phyloP scores from a whole-genome alignment of 768 basidiomycete species.

The Panellus pusillus region DNA sequence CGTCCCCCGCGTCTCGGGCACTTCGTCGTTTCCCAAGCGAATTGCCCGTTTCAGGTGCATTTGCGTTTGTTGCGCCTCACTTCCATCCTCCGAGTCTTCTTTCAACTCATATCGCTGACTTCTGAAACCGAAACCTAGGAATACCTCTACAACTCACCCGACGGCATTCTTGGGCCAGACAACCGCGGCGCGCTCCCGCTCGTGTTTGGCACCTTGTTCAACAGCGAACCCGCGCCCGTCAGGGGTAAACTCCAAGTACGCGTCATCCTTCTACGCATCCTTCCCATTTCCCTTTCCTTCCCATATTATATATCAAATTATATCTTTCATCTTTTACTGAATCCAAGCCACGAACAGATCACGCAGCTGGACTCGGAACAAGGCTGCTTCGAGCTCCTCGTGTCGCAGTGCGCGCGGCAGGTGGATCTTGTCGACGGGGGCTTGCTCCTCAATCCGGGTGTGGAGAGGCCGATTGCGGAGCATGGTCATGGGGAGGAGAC shows the following conservation, averaged over 20 bases:
- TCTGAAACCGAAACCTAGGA: slow-evolving; percentile 13
- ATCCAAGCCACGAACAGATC: too few species aligned
- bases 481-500: background rate
- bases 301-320: too few species aligned
- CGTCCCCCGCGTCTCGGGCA: too few species aligned
- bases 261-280: too few species aligned
- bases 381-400: slow-evolving; percentile 21
- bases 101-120: too few species aligned
- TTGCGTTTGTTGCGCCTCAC: too few species aligned
- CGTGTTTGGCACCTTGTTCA: slow-evolving; percentile 28
- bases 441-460: slow-evolving; percentile 5
- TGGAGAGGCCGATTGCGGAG: slow-evolving; percentile 6
- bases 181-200: slow-evolving; percentile 31
- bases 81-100: background rate
- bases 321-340: too few species aligned
- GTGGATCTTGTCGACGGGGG: too few species aligned
- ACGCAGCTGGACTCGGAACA: too few species aligned
- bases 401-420: slow-evolving; percentile 16
- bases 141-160: slow-evolving; percentile 39
- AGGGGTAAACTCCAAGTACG: slow-evolving; percentile 14
- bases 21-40: slow-evolving; percentile 43
- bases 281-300: too few species aligned
- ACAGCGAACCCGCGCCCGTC: slow-evolving; percentile 18
- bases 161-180: slow-evolving; percentile 34
- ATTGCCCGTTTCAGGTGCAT: slow-evolving; percentile 27